Percentiles rank a stretch among this genome's conserved stretches.
Evolutionary conservation across 495 filamentous ascomycete species (phyloP).

Genomic region (Daldinia vernicosa): DNA sequence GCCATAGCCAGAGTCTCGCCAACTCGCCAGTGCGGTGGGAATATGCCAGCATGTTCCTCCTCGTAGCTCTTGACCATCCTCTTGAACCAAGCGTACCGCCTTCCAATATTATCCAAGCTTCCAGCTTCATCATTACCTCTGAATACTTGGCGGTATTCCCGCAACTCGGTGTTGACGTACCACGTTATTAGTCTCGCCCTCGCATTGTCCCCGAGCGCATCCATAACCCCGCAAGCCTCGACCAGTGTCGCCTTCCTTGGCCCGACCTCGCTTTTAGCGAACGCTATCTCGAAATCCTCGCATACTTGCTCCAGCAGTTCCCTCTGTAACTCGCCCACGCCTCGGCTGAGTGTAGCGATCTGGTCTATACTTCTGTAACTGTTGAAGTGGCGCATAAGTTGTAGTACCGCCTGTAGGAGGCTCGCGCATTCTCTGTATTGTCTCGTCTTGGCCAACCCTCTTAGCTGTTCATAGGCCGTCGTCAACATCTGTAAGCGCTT

Average conservation of each 20-base stretch:
- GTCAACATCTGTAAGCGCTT: conserved; percentile 99
- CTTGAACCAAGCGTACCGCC: conserved; percentile 95
- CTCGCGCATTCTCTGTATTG: conserved; percentile 98
- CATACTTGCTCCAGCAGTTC: conserved; percentile 96
- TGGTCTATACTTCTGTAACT: conserved; percentile 97
- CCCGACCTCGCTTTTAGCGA: conserved; percentile 86
- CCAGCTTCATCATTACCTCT: conserved; percentile 96
- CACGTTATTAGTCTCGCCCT: conserved; percentile 84
- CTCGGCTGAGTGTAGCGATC: conserved; percentile 91
- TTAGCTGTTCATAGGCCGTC: conserved; percentile 95
- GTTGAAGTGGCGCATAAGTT: conserved; percentile 99
- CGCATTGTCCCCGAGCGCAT: conserved; percentile 92
- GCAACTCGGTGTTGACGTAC: conserved; percentile 97
- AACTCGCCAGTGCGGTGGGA: conserved; percentile 87
- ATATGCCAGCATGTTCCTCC: conserved; percentile 88
- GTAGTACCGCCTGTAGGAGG: conserved; percentile 92
- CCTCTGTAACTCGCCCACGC: conserved; percentile 92
- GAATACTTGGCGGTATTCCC: conserved; percentile 96
- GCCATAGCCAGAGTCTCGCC: conserved; percentile 90
- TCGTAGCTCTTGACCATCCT: conserved; percentile 96
- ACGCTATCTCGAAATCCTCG: conserved; percentile 95
- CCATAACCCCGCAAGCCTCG: conserved; percentile 93
- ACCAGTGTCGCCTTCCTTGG: conserved; percentile 74
- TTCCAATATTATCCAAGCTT: conserved; percentile 94
- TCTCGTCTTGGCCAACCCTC: conserved; percentile 79